Evolutionary conservation across 805 yeast genomes (phyloP).

Genomic region (Schwanniomyces vanrijiae): DNA sequence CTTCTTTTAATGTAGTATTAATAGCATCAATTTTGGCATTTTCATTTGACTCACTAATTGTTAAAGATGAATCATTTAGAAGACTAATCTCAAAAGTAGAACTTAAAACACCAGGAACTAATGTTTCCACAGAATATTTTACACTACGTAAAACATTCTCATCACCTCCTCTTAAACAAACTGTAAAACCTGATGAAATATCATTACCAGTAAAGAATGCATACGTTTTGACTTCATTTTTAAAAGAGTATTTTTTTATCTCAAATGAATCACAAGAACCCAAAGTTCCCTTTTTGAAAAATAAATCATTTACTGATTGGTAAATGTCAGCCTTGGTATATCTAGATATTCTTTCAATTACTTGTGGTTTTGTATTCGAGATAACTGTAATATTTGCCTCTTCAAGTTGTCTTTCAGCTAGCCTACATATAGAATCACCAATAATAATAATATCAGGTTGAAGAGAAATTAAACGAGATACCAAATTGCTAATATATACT

Average conservation of each 20-base stretch:
- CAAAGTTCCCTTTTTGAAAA: conserved; percentile 55
- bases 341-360: conserved; percentile 73
- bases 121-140: conserved; percentile 76
- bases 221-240: conserved; percentile 63
- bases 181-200: conserved; percentile 73
- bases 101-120: conserved; percentile 77
- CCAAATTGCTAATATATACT: conserved; percentile 79
- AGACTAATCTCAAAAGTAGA: conserved; percentile 65
- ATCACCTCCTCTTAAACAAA: conserved; percentile 80
- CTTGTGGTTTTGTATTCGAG: conserved; percentile 76
- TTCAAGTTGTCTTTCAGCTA: conserved; percentile 70
- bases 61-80: conserved; percentile 19
- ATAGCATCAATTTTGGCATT: not conserved
- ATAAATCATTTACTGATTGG: conserved; percentile 80
- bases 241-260: conserved; percentile 62
- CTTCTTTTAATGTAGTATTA: not conserved
- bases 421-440: conserved; percentile 78
- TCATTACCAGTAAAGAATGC: conserved; percentile 80
- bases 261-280: conserved; percentile 78
- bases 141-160: conserved; percentile 60
- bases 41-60: not conserved
- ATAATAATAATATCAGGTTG: conserved; percentile 78
- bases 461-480: conserved; percentile 71
- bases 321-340: conserved; percentile 84
- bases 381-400: conserved; percentile 81